Percentiles rank a stretch among this genome's conserved stretches.
Evolutionary conservation across 306 rosid species (phyloP).

Genomic region (Gillenia trifoliata): DNA sequence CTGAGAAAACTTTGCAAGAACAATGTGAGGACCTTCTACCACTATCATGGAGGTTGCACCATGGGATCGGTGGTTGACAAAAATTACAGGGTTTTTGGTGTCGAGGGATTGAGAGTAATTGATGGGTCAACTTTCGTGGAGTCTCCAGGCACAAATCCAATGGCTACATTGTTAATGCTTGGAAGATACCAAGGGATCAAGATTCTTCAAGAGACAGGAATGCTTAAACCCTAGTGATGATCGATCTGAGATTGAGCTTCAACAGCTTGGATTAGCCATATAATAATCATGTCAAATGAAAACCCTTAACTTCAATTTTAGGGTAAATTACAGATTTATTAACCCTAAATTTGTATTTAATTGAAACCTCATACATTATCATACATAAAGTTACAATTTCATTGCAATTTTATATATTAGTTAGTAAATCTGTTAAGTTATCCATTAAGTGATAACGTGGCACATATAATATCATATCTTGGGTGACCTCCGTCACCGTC

Average conservation of each 20-base stretch:
- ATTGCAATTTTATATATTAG: too few relatives aligned
- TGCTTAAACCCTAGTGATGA: neutral
- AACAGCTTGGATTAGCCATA: neutral
- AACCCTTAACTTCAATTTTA: too few relatives aligned
- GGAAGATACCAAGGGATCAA: constrained; percentile 73
- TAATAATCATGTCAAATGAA: too few relatives aligned
- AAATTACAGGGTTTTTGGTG: constrained; percentile 49
- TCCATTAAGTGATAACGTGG: too few relatives aligned
- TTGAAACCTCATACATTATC: too few relatives aligned
- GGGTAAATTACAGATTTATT: too few relatives aligned
- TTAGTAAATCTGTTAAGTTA: too few relatives aligned
- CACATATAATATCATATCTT: too few relatives aligned
- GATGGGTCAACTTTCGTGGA: constrained; percentile 68
- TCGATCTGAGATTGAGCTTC: too few relatives aligned
- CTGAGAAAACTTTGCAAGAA: constrained; percentile 42
- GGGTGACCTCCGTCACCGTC: too few relatives aligned
- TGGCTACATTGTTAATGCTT: constrained; percentile 69
- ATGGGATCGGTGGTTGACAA: constrained; percentile 56
- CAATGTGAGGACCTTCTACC: constrained; percentile 59
- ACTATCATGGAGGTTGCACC: constrained; percentile 64
- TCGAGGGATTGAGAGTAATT: constrained; percentile 43
- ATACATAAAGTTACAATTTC: too few relatives aligned
- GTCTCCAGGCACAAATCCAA: constrained; percentile 78
- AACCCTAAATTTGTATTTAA: too few relatives aligned
- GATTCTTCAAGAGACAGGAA: constrained; percentile 41